Evolutionary conservation across 768 basidiomycete genomes (phyloP), one percentile per base, ranked within the genome.

Genomic region (Termitomyces sp.): DNA sequence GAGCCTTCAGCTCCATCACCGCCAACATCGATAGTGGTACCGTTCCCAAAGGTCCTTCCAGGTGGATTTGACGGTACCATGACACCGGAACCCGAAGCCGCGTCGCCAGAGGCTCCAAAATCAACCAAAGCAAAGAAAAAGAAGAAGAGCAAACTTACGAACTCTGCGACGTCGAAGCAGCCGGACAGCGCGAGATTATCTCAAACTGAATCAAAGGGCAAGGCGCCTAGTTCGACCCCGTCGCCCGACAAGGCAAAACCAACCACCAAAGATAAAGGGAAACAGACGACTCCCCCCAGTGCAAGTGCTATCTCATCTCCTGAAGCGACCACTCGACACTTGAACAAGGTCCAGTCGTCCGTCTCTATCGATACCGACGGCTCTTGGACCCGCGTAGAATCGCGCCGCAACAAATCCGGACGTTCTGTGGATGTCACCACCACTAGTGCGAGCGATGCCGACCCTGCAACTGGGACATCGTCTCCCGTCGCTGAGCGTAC

Each of bases 381-480:
- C 34, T 84, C 84, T 5, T 90, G 89, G 89, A 89, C 87, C 21
- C 85, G 83, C 54, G 84, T 90, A n/a, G 80, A 82, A 60, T 72
- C 79, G n/a, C 75, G 72, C 53, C 74, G 62, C 17, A 48, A 58
- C 49, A 48, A 61, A 56, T 42, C 21, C 48, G 3, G 59, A 52
- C 69, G 68, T 23, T 66, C 67, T 17, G 73, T 70, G 40, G 73
- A 75, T 32, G 55, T 71, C 27, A 73, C 75, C 16, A 80, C 76
- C 57, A 80, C 75, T 60, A 85, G 85, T 67, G 70, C 81, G 11
- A 82, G 81, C 34, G 64, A 80, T 38, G 81, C 82, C 3, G 78
- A 81, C 32, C 77, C 82, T 58, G 77, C 65, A 29, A 64, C 66
- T 54, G 75, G 69, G 31, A 69, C 67, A 56, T 70, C 75, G 14